Evolutionary conservation across 139 green algal species (phyloP), one percentile per base, ranked within the genome.

Genomic region (Picochlorum sp.): DNA sequence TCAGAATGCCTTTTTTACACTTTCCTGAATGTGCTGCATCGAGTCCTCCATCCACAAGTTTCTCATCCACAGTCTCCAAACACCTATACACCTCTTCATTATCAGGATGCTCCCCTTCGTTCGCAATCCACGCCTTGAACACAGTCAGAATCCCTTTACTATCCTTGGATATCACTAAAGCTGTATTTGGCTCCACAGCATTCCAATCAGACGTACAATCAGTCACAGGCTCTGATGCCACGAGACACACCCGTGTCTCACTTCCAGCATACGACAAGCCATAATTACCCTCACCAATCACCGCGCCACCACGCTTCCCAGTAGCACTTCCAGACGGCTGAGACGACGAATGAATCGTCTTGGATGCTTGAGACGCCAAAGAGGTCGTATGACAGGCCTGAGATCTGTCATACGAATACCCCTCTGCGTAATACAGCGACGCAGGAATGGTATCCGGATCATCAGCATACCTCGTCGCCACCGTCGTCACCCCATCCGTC

Each of bases 161-260:
- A 60, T 94, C 88, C 0, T 82, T 74, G 4, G 71, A 86, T 28
- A 96, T 69, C 28, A 92, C 73, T 37, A 96, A 61, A 23, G 79
- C 83, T 28, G 77, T 89, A 81, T 95, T 95, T 59, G 77, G 78
- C 2, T 88, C 87, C 34, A 96, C 90, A 3, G 77, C 68, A 15
- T 91, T 86, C 92, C 92, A 98, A 70, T 97, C 91, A 0, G 78
- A 82, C 6, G 74, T 74, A 0, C 76, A 81, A 3, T 69, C 69
- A 5, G 92, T 98, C 72, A 98, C 94, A 4, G 92, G 92, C 77
- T 98, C 92, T 2, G 78, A 91, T 4, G 92, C 88, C 6, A 98
- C 80, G 6, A 98, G 80, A 16, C 76, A 88, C 18, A 96, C 87
- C 3, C 74, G 37, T 6, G 74, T 76, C 11, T 88, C 82, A 13